Evolutionary conservation across 306 rosid genomes (phyloP).

Genomic region (Rosa multiflora): DNA sequence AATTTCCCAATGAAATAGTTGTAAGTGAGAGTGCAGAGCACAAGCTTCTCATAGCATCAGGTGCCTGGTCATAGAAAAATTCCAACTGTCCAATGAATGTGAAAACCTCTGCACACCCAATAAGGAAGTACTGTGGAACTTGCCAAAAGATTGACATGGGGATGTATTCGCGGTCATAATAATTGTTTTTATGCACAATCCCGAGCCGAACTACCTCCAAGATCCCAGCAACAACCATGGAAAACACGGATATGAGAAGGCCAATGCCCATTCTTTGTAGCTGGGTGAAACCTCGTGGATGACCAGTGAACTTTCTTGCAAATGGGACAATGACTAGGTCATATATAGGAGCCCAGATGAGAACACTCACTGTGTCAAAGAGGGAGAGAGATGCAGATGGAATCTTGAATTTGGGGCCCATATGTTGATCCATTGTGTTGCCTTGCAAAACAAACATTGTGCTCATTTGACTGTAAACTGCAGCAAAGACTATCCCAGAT

Average conservation of each 20-base stretch:
- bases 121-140: conserved; percentile 69
- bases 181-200: conserved; percentile 43
- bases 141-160: conserved; percentile 92
- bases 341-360: conserved; percentile 68
- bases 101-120: conserved; percentile 87
- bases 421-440: conserved; percentile 74
- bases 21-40: conserved; percentile 78
- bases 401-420: conserved; percentile 64
- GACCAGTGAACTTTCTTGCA: conserved; percentile 61
- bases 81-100: conserved; percentile 62
- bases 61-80: conserved; percentile 77
- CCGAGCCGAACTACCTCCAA: conserved; percentile 63
- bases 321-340: conserved; percentile 58
- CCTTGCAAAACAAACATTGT: conserved; percentile 92
- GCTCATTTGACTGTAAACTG: conserved; percentile 80
- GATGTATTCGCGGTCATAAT: conserved; percentile 49
- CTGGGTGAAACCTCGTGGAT: conserved; percentile 67
- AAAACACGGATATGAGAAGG: conserved; percentile 52
- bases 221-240: conserved; percentile 71
- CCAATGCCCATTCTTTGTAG: conserved; percentile 89
- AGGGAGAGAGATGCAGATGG: conserved; percentile 85
- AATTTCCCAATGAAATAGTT: conserved; percentile 61
- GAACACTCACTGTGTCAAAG: conserved; percentile 77
- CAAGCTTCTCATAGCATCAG: conserved; percentile 87
- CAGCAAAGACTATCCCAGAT: conserved; percentile 59